Evolutionary conservation across 352 stramenopile species (phyloP).

Genomic region (Globisporangium irregulare): DNA sequence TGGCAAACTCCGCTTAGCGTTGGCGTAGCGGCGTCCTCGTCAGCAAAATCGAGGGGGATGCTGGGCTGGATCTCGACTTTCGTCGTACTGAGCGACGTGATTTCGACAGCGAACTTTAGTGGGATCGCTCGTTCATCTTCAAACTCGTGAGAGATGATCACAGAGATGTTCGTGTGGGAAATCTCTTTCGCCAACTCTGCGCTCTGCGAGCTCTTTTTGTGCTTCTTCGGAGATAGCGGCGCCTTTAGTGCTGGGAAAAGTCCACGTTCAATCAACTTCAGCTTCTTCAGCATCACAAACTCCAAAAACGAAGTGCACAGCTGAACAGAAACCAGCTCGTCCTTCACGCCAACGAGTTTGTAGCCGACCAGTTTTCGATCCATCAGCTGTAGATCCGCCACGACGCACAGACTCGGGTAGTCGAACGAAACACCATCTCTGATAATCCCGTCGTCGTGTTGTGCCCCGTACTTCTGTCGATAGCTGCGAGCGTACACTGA

Average conservation of each 20-base stretch:
- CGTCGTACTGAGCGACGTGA: neutral
- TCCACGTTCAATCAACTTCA: constrained; percentile 35
- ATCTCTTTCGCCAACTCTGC: constrained; percentile 13
- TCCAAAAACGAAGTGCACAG: constrained; percentile 48
- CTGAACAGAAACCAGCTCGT: constrained; percentile 32
- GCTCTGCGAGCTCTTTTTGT: neutral
- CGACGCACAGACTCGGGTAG: constrained; percentile 15
- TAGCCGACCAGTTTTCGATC: constrained; percentile 34
- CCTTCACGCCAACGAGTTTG: constrained; percentile 27
- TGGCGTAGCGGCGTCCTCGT: neutral
- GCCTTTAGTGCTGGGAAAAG: constrained; percentile 4
- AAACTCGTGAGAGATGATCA: constrained; percentile 13
- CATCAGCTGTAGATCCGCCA: constrained; percentile 23
- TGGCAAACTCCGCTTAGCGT: neutral
- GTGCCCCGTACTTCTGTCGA: neutral
- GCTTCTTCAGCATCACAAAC: constrained; percentile 28
- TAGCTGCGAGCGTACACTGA: constrained; percentile 16
- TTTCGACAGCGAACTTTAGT: constrained; percentile 2
- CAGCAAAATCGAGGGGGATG: constrained; percentile 3
- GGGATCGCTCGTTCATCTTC: constrained; percentile 1
- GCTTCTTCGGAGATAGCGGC: neutral
- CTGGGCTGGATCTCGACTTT: neutral
- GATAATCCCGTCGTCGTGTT: neutral
- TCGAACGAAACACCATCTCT: constrained; percentile 8
- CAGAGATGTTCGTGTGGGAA: constrained; percentile 3